These are phyloP conservation scores for Xylaria sp. DNA, from an alignment of 2,329 filamentous ascomycete species.

Conservation along the genomic window DNA sequence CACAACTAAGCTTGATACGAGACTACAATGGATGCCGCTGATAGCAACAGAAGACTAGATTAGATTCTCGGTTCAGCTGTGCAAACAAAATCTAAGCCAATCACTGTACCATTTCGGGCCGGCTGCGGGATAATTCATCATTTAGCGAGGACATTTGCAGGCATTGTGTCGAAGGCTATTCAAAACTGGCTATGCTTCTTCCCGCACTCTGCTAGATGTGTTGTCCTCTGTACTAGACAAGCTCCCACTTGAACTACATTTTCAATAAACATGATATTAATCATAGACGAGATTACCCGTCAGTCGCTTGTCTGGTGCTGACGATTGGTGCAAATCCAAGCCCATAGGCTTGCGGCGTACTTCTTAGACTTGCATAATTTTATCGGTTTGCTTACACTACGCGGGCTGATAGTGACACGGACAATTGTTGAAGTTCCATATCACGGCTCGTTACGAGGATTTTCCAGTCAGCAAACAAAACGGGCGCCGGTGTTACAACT, in stretches of 20 bases:
- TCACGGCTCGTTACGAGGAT: not conserved
- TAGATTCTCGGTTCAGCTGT: conserved; percentile 12
- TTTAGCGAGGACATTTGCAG: conserved; percentile 1
- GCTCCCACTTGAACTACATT: not conserved
- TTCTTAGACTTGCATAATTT: not conserved
- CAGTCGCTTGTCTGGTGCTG: not conserved
- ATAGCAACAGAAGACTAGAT: not conserved
- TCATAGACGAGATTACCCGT: not conserved
- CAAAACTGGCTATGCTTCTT: not conserved
- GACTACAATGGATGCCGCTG: not conserved
- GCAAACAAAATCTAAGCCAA: not conserved
- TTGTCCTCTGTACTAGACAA: not conserved
- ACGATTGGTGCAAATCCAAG: conserved; percentile 1
- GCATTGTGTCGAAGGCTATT: conserved; percentile 1
- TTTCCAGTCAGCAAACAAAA: conserved; percentile 5
- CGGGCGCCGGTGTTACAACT: conserved; percentile 16
- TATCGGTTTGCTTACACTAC: conserved; percentile 3
- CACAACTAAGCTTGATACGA: conserved; percentile 7
- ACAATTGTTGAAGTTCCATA: not conserved
- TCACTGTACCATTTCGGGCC: conserved; percentile 9
- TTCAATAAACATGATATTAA: not conserved
- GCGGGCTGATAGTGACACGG: conserved; percentile 2
- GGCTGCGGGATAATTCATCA: not conserved
- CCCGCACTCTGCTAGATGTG: conserved; percentile 2
- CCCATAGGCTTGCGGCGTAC: not conserved